Evolutionary conservation across 768 basidiomycete species (phyloP).

Genomic region (Dendrothele bispora): DNA sequence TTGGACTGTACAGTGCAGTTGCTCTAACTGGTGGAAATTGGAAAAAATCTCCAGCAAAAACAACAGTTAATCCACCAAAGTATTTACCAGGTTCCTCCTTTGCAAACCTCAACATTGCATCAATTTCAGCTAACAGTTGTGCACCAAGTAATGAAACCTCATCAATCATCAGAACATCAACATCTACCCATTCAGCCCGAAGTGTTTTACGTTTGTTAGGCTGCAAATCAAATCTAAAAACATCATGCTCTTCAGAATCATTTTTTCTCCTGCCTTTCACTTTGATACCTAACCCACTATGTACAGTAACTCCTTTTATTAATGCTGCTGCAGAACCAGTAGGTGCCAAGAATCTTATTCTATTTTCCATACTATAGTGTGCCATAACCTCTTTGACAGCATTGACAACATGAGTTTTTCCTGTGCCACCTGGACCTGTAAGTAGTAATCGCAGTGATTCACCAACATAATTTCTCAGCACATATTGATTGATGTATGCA

Average conservation of each 20-base stretch:
- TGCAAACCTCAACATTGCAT: conserved; percentile 7
- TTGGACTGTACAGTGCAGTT: conserved; percentile 24
- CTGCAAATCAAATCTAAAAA: conserved; percentile 11
- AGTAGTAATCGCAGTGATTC: conserved; percentile 12
- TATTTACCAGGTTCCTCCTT: conserved; percentile 9
- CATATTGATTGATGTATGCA: no score
- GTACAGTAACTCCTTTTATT: conserved; percentile 28
- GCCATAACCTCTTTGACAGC: conserved; percentile 24
- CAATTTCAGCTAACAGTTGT: conserved; percentile 23
- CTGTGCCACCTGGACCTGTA: conserved; percentile 32
- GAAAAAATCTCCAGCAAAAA: conserved; percentile 33
- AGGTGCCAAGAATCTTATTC: conserved; percentile 25
- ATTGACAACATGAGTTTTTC: conserved; percentile 30
- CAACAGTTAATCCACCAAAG: conserved; percentile 29
- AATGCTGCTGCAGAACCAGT: conserved; percentile 29
- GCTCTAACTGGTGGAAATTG: conserved; percentile 31
- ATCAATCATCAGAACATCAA: conserved; percentile 25
- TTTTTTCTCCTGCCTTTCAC: conserved; percentile 13
- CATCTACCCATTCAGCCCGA: conserved; percentile 23
- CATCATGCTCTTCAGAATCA: conserved; percentile 15
- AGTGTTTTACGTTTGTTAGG: conserved; percentile 9
- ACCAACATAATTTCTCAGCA: no score
- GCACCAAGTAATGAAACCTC: conserved; percentile 29
- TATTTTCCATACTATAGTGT: conserved; percentile 16
- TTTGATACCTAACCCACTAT: conserved; percentile 20